A percentile compares a stretch with the other conserved stretches of the same genome.
Evolutionary conservation across 352 stramenopile genomes (phyloP).

Genomic region (Phytophthora podocarpi): DNA sequence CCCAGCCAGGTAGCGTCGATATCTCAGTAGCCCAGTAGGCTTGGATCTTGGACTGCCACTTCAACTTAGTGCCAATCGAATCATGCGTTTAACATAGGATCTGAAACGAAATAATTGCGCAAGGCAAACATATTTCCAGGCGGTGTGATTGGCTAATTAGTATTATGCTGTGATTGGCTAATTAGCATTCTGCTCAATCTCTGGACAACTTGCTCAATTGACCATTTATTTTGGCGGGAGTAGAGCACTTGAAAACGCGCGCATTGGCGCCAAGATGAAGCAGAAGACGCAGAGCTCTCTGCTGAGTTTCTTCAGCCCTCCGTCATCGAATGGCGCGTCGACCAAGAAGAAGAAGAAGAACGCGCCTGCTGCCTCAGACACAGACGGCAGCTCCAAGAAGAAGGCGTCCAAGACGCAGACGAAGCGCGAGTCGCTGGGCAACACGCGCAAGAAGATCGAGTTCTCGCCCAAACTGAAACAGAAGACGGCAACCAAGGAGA

Average conservation of each 20-base stretch:
- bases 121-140: too few species aligned
- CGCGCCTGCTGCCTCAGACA: not conserved
- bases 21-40: too few species aligned
- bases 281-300: slow-evolving; percentile 74
- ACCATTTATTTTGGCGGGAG: slow-evolving; percentile 33
- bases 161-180: too few species aligned
- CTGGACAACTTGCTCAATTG: too few species aligned
- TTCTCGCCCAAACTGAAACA: slow-evolving; percentile 67
- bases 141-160: too few species aligned
- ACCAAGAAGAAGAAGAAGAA: slow-evolving; percentile 41
- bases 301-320: slow-evolving; percentile 87
- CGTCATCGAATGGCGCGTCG: slow-evolving; percentile 37
- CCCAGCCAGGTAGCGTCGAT: too few species aligned
- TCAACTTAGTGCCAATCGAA: too few species aligned
- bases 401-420: slow-evolving; percentile 12
- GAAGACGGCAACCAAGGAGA: slow-evolving; percentile 4
- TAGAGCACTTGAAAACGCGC: slow-evolving; percentile 9
- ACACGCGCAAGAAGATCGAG: slow-evolving; percentile 68
- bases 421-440: slow-evolving; percentile 24
- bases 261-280: slow-evolving; percentile 27
- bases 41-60: too few species aligned
- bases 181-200: too few species aligned
- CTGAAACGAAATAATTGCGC: too few species aligned
- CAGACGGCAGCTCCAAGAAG: slow-evolving; percentile 10
- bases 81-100: too few species aligned